A percentile compares a stretch with the other conserved stretches of the same genome.
Evolutionary conservation across 2,329 filamentous ascomycete species (phyloP).

Genomic region (Diaporthe sp.): DNA sequence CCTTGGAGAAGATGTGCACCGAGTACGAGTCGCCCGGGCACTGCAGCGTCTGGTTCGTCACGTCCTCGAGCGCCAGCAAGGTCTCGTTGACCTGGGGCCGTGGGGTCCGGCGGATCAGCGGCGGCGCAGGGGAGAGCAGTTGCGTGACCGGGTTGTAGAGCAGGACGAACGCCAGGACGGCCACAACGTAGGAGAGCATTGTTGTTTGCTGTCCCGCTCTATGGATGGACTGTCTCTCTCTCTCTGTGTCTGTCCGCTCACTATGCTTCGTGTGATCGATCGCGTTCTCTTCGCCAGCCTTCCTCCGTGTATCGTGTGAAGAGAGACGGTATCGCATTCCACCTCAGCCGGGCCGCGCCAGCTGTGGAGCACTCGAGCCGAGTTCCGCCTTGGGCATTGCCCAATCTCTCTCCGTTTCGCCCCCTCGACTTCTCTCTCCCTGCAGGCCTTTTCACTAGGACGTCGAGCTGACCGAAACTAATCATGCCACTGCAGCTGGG

Average conservation of each 20-base stretch:
- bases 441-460: slow-evolving; percentile 4
- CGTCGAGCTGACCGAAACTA: slow-evolving; percentile 7
- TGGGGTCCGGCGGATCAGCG: slow-evolving; percentile 53
- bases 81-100: slow-evolving; percentile 64
- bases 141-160: slow-evolving; percentile 59
- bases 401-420: not conserved
- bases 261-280: not conserved
- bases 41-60: slow-evolving; percentile 47
- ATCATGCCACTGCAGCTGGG: slow-evolving; percentile 26
- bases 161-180: slow-evolving; percentile 58
- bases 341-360: not conserved
- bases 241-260: not conserved
- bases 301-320: not conserved
- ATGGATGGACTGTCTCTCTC: not conserved
- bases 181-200: slow-evolving; percentile 63
- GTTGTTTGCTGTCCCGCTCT: not conserved
- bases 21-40: slow-evolving; percentile 60
- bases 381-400: slow-evolving; percentile 10
- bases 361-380: slow-evolving; percentile 19
- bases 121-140: slow-evolving; percentile 47
- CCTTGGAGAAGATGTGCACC: slow-evolving; percentile 62
- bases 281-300: not conserved
- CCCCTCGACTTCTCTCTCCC: not conserved
- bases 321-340: not conserved
- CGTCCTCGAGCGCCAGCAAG: slow-evolving; percentile 62